Conservation (phyloP, 106 monocot species). For the Alisma plantagoaquatica region DNA sequence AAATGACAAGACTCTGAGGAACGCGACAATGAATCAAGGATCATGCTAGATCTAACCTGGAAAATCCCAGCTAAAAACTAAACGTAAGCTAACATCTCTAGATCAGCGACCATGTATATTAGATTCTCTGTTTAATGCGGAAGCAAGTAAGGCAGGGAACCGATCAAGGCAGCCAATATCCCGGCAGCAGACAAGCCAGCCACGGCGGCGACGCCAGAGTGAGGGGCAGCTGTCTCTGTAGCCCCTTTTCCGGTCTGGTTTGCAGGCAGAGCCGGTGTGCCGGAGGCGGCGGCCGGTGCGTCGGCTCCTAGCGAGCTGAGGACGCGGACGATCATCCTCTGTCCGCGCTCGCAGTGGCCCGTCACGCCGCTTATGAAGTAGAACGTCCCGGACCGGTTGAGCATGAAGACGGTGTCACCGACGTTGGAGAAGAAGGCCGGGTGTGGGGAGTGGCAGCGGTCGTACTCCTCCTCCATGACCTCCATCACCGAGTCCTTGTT, state of each 20-base stretch:
- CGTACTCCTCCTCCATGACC: conserved; percentile 69
- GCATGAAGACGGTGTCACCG: conserved; percentile 35
- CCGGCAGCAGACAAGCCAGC: neutral
- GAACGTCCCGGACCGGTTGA: conserved; percentile 43
- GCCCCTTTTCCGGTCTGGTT: neutral
- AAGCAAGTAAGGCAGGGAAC: no score
- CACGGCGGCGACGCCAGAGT: no score
- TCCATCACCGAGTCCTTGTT: conserved; percentile 77
- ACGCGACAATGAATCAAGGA: no score
- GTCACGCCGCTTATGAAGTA: conserved; percentile 86
- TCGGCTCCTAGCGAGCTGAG: conserved; percentile 14
- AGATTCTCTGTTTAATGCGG: no score
- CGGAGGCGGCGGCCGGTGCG: neutral
- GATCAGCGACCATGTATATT: no score
- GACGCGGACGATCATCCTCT: conserved; percentile 77
- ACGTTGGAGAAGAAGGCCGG: conserved; percentile 78
- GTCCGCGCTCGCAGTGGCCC: conserved; percentile 68
- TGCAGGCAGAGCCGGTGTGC: neutral
- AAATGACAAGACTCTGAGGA: no score
- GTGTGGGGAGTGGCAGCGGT: conserved; percentile 43
- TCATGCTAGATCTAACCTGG: no score
- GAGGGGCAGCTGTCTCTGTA: no score
- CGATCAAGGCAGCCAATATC: neutral
- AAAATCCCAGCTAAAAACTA: no score
- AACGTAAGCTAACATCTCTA: no score